These are phyloP conservation scores for Penicillium rolfsii DNA, from an alignment of 2,329 filamentous ascomycete genomes.

Conservation along the genomic window DNA sequence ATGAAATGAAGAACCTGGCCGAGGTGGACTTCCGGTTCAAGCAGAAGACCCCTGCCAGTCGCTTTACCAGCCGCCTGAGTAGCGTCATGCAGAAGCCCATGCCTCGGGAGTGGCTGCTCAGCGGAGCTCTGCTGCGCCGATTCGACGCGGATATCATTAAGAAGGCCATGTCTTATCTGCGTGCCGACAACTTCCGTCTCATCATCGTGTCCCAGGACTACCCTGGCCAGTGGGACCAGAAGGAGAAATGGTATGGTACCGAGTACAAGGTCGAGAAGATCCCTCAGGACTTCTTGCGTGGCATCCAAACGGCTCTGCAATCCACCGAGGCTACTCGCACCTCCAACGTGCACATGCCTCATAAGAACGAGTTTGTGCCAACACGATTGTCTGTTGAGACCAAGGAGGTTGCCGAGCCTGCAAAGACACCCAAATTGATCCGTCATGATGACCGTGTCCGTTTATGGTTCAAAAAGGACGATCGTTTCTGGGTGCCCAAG, in stretches of 20 bases:
- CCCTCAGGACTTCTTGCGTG: slow-evolving; percentile 71
- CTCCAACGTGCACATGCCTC: slow-evolving; percentile 78
- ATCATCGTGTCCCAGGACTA: slow-evolving; percentile 80
- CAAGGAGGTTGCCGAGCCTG: slow-evolving; percentile 78
- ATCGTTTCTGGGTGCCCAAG: slow-evolving; percentile 97
- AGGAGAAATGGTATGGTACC: slow-evolving; percentile 97
- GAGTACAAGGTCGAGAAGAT: slow-evolving; percentile 86
- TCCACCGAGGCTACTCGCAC: slow-evolving; percentile 63
- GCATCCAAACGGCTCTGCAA: slow-evolving; percentile 67
- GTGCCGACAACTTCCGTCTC: slow-evolving; percentile 87
- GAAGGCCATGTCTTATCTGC: slow-evolving; percentile 71
- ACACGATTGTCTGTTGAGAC: slow-evolving; percentile 92
- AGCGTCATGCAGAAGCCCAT: slow-evolving; percentile 89
- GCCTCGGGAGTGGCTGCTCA: slow-evolving; percentile 84
- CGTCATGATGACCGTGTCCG: slow-evolving; percentile 79
- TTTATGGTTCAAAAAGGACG: slow-evolving; percentile 98
- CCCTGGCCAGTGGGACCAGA: slow-evolving; percentile 81
- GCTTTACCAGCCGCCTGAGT: slow-evolving; percentile 83
- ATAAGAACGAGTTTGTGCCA: slow-evolving; percentile 94
- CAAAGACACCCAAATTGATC: slow-evolving; percentile 76
- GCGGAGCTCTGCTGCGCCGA: slow-evolving; percentile 74
- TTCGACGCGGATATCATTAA: slow-evolving; percentile 80
- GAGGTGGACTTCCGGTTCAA: slow-evolving; percentile 95
- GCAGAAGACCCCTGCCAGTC: slow-evolving; percentile 86
- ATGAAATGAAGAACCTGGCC: slow-evolving; percentile 86